Evolutionary conservation across 805 yeast genomes (phyloP), one percentile per base, ranked within the genome.

Genomic region (Lipomyces starkeyi): DNA sequence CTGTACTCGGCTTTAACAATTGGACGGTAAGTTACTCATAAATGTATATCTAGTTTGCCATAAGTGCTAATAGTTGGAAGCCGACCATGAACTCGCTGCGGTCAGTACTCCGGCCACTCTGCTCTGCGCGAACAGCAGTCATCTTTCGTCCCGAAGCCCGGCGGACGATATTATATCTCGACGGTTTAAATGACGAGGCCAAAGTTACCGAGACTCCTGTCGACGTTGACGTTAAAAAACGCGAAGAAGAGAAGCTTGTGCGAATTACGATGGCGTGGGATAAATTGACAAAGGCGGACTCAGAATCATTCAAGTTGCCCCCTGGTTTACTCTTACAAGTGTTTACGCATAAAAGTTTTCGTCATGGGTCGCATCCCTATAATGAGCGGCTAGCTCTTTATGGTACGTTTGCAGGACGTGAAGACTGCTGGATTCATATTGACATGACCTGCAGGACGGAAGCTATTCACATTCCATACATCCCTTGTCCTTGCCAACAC

Each of bases 301-400:
- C 66, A 35, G 81, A 81, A 27, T 81, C 84, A 68, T 88, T 82
- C 74, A 72, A 81, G 55, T 80, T 93, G 55, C 82, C 89, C 3
- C 90, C 91, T 74, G 83, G 83, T 6, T 73, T 89, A 67, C 80
- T 89, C 27, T 81, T 92, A 69, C 98, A 94, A 80, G 87, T 91
- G 54, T 81, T 93, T 74, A 93, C 98, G 5, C 98, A 94, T 81
- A 94, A 94, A 80, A 91, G 97, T 27, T 94, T 93, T 83, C 97
- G 96, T 4, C 96, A 91, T 80, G 98, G 97, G 9, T 82, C 85
- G 70, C 87, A 88, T 74, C 97, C 98, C 7, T 91, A 91, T 80
- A 94, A 93, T 80, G 97, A 93, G 77, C 90, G 89, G 78, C 82
- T 94, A 74, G 83, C 91, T 22, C 84, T 89, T 57, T 80, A 91